Conservation (phyloP, 345 rosid species). For the Linum lewisii region DNA sequence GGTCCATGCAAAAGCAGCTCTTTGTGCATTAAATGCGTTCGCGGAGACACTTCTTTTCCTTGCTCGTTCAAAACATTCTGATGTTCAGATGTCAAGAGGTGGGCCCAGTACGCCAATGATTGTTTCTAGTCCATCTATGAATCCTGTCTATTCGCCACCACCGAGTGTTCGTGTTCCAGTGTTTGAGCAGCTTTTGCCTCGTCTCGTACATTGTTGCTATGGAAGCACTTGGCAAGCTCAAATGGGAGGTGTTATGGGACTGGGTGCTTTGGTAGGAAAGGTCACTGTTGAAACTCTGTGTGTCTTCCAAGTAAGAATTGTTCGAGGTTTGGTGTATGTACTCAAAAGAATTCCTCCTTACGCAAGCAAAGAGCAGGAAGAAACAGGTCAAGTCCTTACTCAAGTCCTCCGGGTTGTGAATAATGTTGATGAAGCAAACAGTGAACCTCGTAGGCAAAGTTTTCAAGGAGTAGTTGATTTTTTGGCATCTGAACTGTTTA, state of each 20-base stretch:
- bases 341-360: conserved; percentile 84
- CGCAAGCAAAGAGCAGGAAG: conserved; percentile 94
- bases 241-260: conserved; percentile 99
- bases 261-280: conserved; percentile 93
- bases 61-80: conserved; percentile 87
- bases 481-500: conserved; percentile 90
- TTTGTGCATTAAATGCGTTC: conserved; percentile 66
- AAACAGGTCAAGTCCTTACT: conserved; percentile 95
- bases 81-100: conserved; percentile 70
- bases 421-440: conserved; percentile 90
- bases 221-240: conserved; percentile 99
- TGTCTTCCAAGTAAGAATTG: conserved; percentile 80
- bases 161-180: conserved; percentile 88
- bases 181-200: conserved; percentile 95
- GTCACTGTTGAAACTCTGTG: conserved; percentile 92
- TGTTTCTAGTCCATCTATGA: conserved; percentile 97
- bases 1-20: conserved; percentile 87
- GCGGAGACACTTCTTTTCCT: conserved; percentile 86
- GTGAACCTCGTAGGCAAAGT: conserved; percentile 83
- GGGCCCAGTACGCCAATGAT: conserved; percentile 95
- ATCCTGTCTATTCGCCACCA: conserved; percentile 94
- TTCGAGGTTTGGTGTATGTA: conserved; percentile 82
- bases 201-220: conserved; percentile 93
- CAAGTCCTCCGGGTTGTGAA: conserved; percentile 97
- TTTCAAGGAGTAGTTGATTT: conserved; percentile 92